These are phyloP conservation scores for Verticillium nubilum DNA, from an alignment of 2,329 filamentous ascomycete genomes.

Conservation along the genomic window DNA sequence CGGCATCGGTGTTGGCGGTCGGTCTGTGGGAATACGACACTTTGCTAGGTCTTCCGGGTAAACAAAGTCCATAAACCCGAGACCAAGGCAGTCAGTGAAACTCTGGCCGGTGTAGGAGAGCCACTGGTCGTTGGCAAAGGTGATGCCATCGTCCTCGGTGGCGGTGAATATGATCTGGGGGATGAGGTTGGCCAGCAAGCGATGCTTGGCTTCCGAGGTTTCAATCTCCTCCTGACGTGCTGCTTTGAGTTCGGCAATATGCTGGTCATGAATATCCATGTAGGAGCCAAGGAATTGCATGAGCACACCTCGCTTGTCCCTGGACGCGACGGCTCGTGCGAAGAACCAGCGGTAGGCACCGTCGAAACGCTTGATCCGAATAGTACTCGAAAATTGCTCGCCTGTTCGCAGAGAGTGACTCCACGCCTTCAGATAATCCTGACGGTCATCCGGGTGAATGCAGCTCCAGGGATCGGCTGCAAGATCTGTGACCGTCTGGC, in stretches of 20 bases:
- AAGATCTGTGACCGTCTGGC: conserved; percentile 77
- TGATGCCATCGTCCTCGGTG: conserved; percentile 82
- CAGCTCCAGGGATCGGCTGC: conserved; percentile 85
- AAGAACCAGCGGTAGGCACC: conserved; percentile 93
- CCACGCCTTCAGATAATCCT: conserved; percentile 78
- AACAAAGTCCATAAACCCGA: conserved; percentile 89
- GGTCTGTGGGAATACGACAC: conserved; percentile 61
- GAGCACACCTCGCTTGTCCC: conserved; percentile 74
- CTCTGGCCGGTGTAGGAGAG: conserved; percentile 85
- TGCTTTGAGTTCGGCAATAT: conserved; percentile 83
- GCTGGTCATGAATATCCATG: conserved; percentile 97
- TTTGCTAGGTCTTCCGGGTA: conserved; percentile 88
- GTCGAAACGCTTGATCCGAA: conserved; percentile 83
- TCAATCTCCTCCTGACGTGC: conserved; percentile 89
- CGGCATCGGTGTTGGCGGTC: conserved; percentile 32
- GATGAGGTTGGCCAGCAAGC: conserved; percentile 87
- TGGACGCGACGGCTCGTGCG: conserved; percentile 80
- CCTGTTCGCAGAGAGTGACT: conserved; percentile 78
- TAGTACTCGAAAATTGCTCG: conserved; percentile 84
- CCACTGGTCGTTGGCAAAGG: conserved; percentile 97
- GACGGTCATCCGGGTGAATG: conserved; percentile 78
- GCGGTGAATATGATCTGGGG: conserved; percentile 97
- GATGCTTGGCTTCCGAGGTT: conserved; percentile 88
- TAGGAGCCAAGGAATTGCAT: conserved; percentile 95
- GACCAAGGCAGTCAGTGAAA: conserved; percentile 71